Conservation (phyloP, 257 asterid genomes). For the Rubia yunnanensis region DNA sequence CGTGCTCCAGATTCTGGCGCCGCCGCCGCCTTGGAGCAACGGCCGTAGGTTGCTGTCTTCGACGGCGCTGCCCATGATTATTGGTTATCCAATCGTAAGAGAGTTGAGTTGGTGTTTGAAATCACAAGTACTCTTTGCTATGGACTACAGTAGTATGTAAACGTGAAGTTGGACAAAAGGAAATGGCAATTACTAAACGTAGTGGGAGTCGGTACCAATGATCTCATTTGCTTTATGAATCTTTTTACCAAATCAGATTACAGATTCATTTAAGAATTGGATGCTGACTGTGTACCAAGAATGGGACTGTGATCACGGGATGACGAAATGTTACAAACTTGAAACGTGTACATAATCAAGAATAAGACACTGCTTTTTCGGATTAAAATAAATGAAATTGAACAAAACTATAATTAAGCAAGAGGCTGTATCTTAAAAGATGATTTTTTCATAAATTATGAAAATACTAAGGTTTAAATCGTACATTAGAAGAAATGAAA, state of each 20-base stretch:
- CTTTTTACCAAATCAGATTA: neutral
- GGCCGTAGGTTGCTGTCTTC: conserved; percentile 6
- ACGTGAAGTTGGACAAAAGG: neutral
- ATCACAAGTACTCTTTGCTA: neutral
- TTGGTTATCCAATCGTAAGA: no score
- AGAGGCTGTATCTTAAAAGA: no score
- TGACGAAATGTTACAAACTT: no score
- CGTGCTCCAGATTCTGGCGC: conserved; percentile 30
- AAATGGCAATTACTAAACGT: neutral
- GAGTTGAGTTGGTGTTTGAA: neutral
- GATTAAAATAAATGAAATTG: no score
- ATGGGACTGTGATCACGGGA: neutral
- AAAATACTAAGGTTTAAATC: no score
- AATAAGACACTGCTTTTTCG: no score
- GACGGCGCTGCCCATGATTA: neutral
- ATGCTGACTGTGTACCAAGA: neutral
- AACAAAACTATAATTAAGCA: no score
- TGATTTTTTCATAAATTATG: no score
- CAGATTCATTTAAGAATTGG: neutral
- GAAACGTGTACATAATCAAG: no score
- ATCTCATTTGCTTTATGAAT: neutral
- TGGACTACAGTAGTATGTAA: neutral
- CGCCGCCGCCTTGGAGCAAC: conserved; percentile 4
- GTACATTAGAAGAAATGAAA: no score
- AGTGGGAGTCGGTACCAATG: neutral